Conservation (phyloP, 495 filamentous ascomycete species). For the Amniculicola lignicola region DNA sequence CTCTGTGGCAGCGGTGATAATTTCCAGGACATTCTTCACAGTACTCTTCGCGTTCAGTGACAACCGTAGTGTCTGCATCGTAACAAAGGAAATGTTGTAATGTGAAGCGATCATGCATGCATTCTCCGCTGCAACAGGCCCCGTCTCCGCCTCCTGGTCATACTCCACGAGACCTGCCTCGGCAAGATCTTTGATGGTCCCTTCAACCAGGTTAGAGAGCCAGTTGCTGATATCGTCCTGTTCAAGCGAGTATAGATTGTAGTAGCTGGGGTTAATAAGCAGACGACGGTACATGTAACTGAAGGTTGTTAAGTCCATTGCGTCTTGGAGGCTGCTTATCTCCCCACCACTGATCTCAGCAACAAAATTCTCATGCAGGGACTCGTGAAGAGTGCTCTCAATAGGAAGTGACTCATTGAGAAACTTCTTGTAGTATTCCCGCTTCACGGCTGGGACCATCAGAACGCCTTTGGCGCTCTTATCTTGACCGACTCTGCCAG, state of each 20-base stretch:
- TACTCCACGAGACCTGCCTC: conserved; percentile 96
- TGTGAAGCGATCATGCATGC: conserved; percentile 97
- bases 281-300: conserved; percentile 98
- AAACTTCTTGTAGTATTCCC: conserved; percentile 99
- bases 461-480: conserved; percentile 83
- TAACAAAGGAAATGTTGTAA: conserved; percentile 99
- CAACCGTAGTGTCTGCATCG: conserved; percentile 99
- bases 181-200: conserved; percentile 81
- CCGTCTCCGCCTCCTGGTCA: conserved; percentile 92
- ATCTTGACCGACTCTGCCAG: conserved; percentile 72
- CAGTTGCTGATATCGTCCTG: conserved; percentile 92
- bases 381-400: conserved; percentile 87
- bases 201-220: conserved; percentile 92
- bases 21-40: conserved; percentile 93
- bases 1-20: conserved; percentile 94
- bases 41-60: conserved; percentile 85
- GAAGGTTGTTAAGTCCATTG: conserved; percentile 96
- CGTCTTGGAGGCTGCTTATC: conserved; percentile 92
- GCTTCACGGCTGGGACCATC: conserved; percentile 90
- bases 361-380: conserved; percentile 93
- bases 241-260: conserved; percentile 81
- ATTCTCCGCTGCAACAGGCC: conserved; percentile 86
- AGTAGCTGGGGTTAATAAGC: conserved; percentile 96
- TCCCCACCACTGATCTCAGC: conserved; percentile 93
- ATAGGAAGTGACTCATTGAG: conserved; percentile 93